These are phyloP conservation scores for Pistacia vera DNA, from an alignment of 345 rosid species.

Conservation along the genomic window DNA sequence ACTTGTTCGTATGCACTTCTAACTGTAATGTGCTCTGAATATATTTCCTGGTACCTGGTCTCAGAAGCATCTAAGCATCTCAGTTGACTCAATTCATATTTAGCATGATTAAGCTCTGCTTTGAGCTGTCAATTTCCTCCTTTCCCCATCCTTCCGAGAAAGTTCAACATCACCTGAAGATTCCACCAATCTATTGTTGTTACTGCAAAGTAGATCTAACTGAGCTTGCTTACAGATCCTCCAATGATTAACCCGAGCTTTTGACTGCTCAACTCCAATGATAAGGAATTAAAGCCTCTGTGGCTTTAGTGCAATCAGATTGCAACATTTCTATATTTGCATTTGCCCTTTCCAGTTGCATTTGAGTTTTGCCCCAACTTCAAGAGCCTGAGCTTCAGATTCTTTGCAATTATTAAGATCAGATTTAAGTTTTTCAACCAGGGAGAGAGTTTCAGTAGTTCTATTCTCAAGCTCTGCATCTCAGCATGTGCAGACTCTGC, in stretches of 20 bases:
- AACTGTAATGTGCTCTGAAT: constrained; percentile 82
- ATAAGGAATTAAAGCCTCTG: constrained; percentile 59
- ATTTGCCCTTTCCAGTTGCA: constrained; percentile 67
- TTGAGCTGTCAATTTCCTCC: constrained; percentile 46
- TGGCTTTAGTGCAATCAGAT: constrained; percentile 57
- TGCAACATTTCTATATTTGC: constrained; percentile 61
- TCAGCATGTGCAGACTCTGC: constrained; percentile 63
- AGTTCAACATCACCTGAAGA: constrained; percentile 13
- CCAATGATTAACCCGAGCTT: constrained; percentile 59
- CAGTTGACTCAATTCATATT: constrained; percentile 61
- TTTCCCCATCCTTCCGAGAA: constrained; percentile 30
- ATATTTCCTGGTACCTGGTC: constrained; percentile 78
- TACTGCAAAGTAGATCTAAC: constrained; percentile 24
- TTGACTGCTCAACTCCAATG: constrained; percentile 66
- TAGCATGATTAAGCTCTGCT: constrained; percentile 53
- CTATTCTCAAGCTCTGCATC: constrained; percentile 61
- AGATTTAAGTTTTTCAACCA: constrained; percentile 65
- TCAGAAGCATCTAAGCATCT: constrained; percentile 76
- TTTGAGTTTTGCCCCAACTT: constrained; percentile 52
- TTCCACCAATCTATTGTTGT: constrained; percentile 9
- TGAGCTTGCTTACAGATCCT: constrained; percentile 66
- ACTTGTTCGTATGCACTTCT: constrained; percentile 81
- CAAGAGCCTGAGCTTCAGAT: constrained; percentile 77
- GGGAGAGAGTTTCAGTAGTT: constrained; percentile 63
- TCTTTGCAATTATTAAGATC: constrained; percentile 69